A percentile compares a stretch with the other conserved stretches of the same genome.
Evolutionary conservation across 148 eudicot species (phyloP).

Genomic region (Silene conica): DNA sequence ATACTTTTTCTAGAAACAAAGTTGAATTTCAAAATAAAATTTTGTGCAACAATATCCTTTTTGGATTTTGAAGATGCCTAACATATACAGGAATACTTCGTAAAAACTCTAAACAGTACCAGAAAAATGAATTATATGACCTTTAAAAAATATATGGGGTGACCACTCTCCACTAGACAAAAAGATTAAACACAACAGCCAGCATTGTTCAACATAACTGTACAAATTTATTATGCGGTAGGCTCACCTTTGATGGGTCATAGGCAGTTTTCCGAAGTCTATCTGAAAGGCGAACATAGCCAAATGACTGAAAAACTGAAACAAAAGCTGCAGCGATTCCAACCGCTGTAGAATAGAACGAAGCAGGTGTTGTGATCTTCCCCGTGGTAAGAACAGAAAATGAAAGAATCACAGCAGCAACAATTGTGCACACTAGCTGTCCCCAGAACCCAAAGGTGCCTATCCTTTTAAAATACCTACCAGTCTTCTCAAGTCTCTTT

Average conservation of each 20-base stretch:
- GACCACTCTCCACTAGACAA: too few relatives aligned
- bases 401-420: conserved; percentile 85
- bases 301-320: conserved; percentile 92
- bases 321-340: conserved; percentile 84
- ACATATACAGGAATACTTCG: too few relatives aligned
- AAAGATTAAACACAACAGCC: not conserved
- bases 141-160: too few relatives aligned
- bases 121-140: too few relatives aligned
- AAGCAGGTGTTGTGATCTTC: conserved; percentile 71
- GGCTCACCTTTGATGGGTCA: conserved; percentile 85
- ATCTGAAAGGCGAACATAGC: conserved; percentile 81
- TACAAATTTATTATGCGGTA: not conserved
- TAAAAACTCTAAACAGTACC: too few relatives aligned
- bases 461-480: conserved; percentile 83
- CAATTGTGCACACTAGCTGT: conserved; percentile 76
- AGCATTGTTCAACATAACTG: not conserved
- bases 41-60: too few relatives aligned
- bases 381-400: conserved; percentile 80
- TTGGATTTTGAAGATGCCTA: too few relatives aligned
- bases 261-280: conserved; percentile 72
- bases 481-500: conserved; percentile 70
- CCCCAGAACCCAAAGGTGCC: conserved; percentile 92
- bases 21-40: too few relatives aligned
- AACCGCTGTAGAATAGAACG: conserved; percentile 82
- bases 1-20: too few relatives aligned